These are phyloP conservation scores for Kandelia obovata DNA, from an alignment of 345 rosid species.

Conservation along the genomic window DNA sequence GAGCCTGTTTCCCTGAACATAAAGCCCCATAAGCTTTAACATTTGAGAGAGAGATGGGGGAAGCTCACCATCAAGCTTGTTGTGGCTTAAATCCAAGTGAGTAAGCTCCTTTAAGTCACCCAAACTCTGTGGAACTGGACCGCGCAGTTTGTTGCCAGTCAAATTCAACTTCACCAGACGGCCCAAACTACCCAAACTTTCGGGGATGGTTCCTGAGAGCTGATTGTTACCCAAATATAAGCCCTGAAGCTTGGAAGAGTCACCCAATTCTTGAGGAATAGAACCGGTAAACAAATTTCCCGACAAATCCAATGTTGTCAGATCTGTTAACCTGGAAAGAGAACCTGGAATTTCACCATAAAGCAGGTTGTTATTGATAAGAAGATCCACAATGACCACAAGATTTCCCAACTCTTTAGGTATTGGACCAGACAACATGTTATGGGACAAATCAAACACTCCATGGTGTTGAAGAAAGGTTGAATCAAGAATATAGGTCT, in stretches of 20 bases:
- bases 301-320: conserved; percentile 74
- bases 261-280: conserved; percentile 60
- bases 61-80: conserved; percentile 59
- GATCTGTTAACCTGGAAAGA: conserved; percentile 58
- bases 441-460: conserved; percentile 40
- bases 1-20: conserved; percentile 61
- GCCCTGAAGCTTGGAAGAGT: conserved; percentile 72
- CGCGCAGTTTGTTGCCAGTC: conserved; percentile 57
- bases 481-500: conserved; percentile 56
- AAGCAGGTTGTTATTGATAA: conserved; percentile 63
- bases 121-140: conserved; percentile 56
- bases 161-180: conserved; percentile 82
- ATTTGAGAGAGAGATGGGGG: conserved; percentile 59
- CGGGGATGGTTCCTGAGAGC: conserved; percentile 68
- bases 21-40: conserved; percentile 78
- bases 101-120: conserved; percentile 72
- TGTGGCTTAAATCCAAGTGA: conserved; percentile 78
- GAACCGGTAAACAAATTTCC: conserved; percentile 59
- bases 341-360: conserved; percentile 71
- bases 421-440: conserved; percentile 60
- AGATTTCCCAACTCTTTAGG: conserved; percentile 76
- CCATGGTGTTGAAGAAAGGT: conserved; percentile 92
- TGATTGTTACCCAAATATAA: conserved; percentile 69
- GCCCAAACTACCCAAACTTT: conserved; percentile 53
- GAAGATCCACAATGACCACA: conserved; percentile 58